A percentile compares a stretch with the other conserved stretches of the same genome.
phyloP scores from a whole-genome alignment of 1,284 basidiomycete species.

The Xerocomus amazonicus region DNA sequence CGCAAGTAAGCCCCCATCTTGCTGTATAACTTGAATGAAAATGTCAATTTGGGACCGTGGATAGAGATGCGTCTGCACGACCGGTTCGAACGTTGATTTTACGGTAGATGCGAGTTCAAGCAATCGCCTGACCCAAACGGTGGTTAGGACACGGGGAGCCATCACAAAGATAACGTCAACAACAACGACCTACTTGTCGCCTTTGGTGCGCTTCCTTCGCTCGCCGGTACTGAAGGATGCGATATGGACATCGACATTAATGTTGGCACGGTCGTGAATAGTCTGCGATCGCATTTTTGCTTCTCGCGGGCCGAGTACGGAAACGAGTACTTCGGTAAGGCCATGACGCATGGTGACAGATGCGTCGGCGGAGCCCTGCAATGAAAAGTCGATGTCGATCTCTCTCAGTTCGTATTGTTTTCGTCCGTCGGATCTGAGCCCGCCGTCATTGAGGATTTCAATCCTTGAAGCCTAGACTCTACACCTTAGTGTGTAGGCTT shows the following conservation, averaged over 20 bases:
- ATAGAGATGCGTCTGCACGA: conserved; percentile 87
- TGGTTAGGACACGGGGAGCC: conserved; percentile 7
- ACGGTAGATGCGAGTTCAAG: conserved; percentile 85
- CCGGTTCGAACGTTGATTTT: conserved; percentile 93
- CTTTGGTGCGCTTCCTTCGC: conserved; percentile 68
- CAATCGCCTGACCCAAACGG: conserved; percentile 59
- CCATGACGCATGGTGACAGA: conserved; percentile 85
- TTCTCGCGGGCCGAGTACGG: conserved; percentile 91
- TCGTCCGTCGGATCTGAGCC: conserved; percentile 87
- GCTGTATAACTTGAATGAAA: conserved; percentile 87
- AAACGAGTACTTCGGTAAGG: conserved; percentile 82
- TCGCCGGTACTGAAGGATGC: conserved; percentile 85
- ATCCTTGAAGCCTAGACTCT: conserved; percentile 63
- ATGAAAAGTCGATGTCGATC: conserved; percentile 73
- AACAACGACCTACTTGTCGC: conserved; percentile 75
- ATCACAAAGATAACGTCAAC: conserved; percentile 1
- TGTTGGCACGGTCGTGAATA: conserved; percentile 76
- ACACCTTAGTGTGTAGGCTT: background rate
- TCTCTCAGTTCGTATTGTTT: conserved; percentile 88
- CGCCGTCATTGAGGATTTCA: conserved; percentile 88
- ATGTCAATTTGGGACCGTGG: conserved; percentile 94
- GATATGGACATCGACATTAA: conserved; percentile 84
- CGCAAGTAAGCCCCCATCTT: conserved; percentile 92
- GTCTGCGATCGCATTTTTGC: conserved; percentile 72
- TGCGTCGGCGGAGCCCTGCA: conserved; percentile 81